phyloP scores from a whole-genome alignment of 208 protist species.

The Tritrichomonas musculus region DNA sequence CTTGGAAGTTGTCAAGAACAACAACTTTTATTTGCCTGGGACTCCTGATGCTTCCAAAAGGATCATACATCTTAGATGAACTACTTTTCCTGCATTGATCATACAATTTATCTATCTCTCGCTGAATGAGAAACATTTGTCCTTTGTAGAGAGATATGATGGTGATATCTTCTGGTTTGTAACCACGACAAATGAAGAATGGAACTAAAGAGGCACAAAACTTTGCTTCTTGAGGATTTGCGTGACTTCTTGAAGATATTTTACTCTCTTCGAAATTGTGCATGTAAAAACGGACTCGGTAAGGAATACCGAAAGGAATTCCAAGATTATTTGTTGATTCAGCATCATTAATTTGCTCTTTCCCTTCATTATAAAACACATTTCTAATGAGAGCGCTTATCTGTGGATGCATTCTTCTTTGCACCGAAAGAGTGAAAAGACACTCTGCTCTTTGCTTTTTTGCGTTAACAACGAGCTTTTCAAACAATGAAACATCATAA shows the following conservation, averaged over 20 bases:
- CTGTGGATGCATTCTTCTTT: conserved; percentile 16
- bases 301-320: neutral
- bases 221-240: neutral
- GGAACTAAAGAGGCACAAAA: neutral
- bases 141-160: conserved; percentile 14
- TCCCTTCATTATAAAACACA: neutral
- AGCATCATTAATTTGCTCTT: neutral
- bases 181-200: neutral
- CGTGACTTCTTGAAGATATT: neutral
- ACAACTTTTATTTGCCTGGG: neutral
- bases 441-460: neutral
- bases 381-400: neutral
- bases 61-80: neutral
- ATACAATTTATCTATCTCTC: neutral
- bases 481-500: conserved; percentile 25
- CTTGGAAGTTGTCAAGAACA: neutral
- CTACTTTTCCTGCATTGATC: neutral
- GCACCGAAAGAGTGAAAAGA: neutral
- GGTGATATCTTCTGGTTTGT: neutral
- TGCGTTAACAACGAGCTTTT: neutral
- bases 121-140: neutral
- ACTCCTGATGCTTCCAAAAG: neutral
- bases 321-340: neutral
- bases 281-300: neutral
- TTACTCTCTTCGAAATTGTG: neutral